Conservation (phyloP, 2,329 filamentous ascomycete genomes). For the Hansfordia pulvinata region DNA sequence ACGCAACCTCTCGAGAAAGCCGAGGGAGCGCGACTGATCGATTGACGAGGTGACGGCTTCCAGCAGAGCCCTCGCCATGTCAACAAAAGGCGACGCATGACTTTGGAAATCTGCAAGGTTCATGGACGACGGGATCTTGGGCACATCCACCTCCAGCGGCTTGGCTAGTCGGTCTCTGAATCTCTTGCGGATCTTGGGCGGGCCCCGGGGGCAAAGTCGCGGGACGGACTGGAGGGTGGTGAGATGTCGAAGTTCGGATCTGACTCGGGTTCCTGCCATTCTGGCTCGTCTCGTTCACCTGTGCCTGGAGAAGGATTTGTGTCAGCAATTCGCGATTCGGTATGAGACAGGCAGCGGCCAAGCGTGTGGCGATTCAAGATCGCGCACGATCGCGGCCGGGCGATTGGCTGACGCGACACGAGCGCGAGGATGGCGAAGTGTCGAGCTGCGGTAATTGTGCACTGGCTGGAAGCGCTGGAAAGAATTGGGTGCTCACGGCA, state of each 20-base stretch:
- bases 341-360: no score
- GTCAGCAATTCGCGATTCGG: no score
- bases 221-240: constrained; percentile 14
- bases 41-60: constrained; percentile 18
- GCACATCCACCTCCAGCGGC: constrained; percentile 12
- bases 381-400: no score
- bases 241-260: constrained; percentile 12
- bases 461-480: no score
- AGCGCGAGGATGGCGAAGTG: no score
- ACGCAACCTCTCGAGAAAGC: constrained; percentile 18
- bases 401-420: no score
- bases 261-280: constrained; percentile 14
- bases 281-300: constrained; percentile 13
- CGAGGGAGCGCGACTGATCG: constrained; percentile 15
- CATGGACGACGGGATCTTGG: constrained; percentile 10
- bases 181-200: constrained; percentile 15
- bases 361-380: no score
- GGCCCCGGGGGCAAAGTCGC: constrained; percentile 18
- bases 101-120: constrained; percentile 12
- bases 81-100: constrained; percentile 13
- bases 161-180: constrained; percentile 14
- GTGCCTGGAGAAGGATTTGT: constrained; percentile 9
- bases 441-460: no score
- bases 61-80: constrained; percentile 11
- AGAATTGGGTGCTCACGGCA: no score